phyloP scores from a whole-genome alignment of 2,329 filamentous ascomycete species.

The Seiridium unicorne region DNA sequence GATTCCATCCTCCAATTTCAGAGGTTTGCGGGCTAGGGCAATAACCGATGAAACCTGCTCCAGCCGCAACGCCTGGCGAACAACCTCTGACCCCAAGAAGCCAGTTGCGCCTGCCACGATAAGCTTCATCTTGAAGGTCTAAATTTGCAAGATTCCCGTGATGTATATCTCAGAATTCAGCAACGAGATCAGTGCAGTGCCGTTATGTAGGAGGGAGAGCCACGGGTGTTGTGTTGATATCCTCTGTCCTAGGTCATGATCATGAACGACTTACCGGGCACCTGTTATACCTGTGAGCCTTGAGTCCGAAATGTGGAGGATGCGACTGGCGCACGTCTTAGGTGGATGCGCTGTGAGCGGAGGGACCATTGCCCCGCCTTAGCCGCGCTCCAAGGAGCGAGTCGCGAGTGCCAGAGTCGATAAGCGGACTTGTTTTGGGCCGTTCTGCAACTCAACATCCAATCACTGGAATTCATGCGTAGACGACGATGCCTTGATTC shows the following conservation, averaged over 20 bases:
- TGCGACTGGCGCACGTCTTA: background rate
- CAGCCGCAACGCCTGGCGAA: slow-evolving; percentile 38
- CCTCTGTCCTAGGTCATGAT: too few species aligned
- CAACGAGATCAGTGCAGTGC: too few species aligned
- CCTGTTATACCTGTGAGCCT: too few species aligned
- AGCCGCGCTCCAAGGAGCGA: background rate
- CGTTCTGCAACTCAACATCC: too few species aligned
- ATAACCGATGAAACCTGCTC: slow-evolving; percentile 37
- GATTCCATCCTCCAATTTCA: slow-evolving; percentile 22
- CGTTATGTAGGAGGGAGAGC: background rate
- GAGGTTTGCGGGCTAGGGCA: slow-evolving; percentile 37
- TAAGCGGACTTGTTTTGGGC: too few species aligned
- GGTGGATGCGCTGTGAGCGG: background rate
- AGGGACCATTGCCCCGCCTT: background rate
- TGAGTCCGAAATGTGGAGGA: too few species aligned
- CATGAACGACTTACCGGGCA: too few species aligned
- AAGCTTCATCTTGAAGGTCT: slow-evolving; percentile 36
- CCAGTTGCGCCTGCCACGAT: slow-evolving; percentile 41
- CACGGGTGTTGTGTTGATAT: background rate
- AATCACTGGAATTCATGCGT: too few species aligned
- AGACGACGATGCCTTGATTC: too few species aligned
- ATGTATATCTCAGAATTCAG: too few species aligned
- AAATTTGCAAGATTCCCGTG: too few species aligned
- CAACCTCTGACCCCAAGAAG: slow-evolving; percentile 39
- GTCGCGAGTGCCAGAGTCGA: background rate